Evolutionary conservation across 257 asterid species (phyloP).

Genomic region (Rauvolfia tetraphylla): DNA sequence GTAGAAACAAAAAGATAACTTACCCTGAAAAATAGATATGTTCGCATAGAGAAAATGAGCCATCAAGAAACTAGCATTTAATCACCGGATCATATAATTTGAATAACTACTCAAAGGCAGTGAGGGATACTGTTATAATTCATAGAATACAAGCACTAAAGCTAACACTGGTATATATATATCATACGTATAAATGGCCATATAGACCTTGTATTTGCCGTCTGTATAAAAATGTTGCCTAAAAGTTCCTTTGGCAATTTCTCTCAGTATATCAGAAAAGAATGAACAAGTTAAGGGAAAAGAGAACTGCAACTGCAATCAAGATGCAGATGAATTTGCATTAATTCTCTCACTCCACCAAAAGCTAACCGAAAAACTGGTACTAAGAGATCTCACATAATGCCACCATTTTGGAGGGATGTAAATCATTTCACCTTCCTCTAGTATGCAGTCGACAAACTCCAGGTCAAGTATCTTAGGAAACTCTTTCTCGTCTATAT

Average conservation of each 20-base stretch:
- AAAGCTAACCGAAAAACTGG: constrained; percentile 96
- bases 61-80: not conserved
- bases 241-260: not conserved
- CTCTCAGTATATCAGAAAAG: constrained; percentile 4
- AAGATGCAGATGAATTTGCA: constrained; percentile 22
- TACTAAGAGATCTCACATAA: constrained; percentile 83
- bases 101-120: not conserved
- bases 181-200: not conserved
- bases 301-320: not conserved
- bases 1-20: too few relatives aligned
- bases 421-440: constrained; percentile 98
- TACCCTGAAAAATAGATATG: too few relatives aligned
- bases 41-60: too few relatives aligned
- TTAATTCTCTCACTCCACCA: constrained; percentile 63
- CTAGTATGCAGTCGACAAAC: constrained; percentile 81
- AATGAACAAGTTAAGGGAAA: not conserved
- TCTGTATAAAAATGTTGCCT: not conserved
- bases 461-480: constrained; percentile 60
- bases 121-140: not conserved
- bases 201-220: not conserved
- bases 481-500: constrained; percentile 59
- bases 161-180: not conserved
- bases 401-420: constrained; percentile 99
- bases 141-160: not conserved
- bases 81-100: not conserved